Evolutionary conservation across 345 rosid species (phyloP), one percentile per base, ranked within the genome.

Genomic region (Populus ilicifolia): DNA sequence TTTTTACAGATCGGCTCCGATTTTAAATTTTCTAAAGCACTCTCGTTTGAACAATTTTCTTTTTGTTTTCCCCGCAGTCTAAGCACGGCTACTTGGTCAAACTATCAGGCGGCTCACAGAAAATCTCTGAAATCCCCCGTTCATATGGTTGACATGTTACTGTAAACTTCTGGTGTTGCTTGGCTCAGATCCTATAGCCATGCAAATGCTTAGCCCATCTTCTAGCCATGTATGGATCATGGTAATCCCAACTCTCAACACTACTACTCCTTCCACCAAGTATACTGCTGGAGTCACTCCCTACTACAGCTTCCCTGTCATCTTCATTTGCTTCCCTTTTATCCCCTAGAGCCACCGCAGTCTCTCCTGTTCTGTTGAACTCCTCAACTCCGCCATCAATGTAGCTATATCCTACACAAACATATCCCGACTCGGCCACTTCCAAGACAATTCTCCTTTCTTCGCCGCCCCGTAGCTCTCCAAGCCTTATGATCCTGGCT

Each of bases 201-300:
- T 89, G 92, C 84, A 93, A 86, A 80, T 89, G 92, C 81, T 90
- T 93, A 39, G 94, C 91, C 96, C 96, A 93, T 80, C 98, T 83
- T 87, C 93, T 88, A 39, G 93, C 96, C 94, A 93, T 87, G 84
- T 82, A 85, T 72, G 90, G 94, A 71, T 90, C 90, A 80, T 87
- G 93, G 80, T 87, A 90, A 72, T 89, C 93, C 96, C 90, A 91
- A 77, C 86, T 75, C 77, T 89, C 91, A 2, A 80, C 90, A 67
- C 83, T 79, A 66, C 94, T 91, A 38, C 76, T 85, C 77, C 92
- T 88, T 64, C 90, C 89, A 36, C 88, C 84, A 62, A 44, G 61
- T 6, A 77, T 77, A 59, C 64, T 59, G 83, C 80, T 79, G 64
- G 25, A 74, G 54, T 86, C 88, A 29, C 85, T 80, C 25, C 68